Base-by-base conservation (phyloP, 106 monocot species). In the Dendrobium chrysotoxum region DNA sequence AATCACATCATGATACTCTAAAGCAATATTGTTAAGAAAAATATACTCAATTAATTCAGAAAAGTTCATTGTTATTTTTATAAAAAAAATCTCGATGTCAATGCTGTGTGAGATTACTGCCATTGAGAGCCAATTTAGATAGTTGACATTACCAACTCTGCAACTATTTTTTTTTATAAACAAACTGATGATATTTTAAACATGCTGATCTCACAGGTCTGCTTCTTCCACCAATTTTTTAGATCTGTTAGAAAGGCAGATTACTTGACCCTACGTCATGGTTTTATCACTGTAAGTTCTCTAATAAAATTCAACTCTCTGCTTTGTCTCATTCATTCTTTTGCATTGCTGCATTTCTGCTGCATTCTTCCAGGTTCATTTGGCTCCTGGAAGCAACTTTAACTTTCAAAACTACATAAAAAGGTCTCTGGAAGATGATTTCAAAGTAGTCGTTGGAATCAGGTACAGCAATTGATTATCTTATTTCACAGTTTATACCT, bases 351-450 rank as follows among this genome's bases (percentile, higher is more conserved):
- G 3, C 46, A 61, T 50, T 53, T n/a, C 21, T 30, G 30, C 23
- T 40, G 13, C 20, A 21, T 47, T 61, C n/a, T 55, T 20, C 67
- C 73, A 89, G 91, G 86, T 83, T 46, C 91, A 92, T 72, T 82
- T 92, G 75, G 85, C 89, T 46, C 89, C 87, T 18, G 85, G 86
- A 65, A 92, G 89, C 79, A 85, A 81, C 30, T 92, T 92, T 75
- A 77, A 89, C 74, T 92, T 92, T 75, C 87, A 87, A 81, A 81
- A 92, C 45, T 92, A 92, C 79, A 92, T 92, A 79, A 83, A 83
- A 72, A 81, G 85, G 38, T 89, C 88, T 4, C 80, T 91, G 10
- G 91, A 91, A 78, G 86, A 86, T 39, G 91, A 91, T 41, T 91
- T 84, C 85, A 85, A 92, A 78, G 85, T 92, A 47, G 85, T 92